These are phyloP conservation scores for Deinandra increscens DNA, from an alignment of 129 eudicot species.

Conservation along the genomic window DNA sequence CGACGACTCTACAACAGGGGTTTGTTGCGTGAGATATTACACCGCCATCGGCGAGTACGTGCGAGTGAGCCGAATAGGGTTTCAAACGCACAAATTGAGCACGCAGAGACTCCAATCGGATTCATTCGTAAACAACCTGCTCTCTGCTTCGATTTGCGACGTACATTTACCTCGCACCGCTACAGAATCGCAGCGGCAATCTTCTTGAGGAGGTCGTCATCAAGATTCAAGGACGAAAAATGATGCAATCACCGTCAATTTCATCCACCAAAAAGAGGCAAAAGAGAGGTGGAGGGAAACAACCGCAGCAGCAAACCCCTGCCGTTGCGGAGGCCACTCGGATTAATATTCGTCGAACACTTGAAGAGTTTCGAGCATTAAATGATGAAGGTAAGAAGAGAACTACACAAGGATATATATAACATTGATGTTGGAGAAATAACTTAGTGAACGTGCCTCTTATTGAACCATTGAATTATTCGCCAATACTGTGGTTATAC, in stretches of 20 bases:
- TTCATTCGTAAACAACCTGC: too few species aligned
- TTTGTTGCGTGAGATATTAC: too few species aligned
- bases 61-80: too few species aligned
- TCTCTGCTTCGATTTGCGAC: constrained; percentile 4
- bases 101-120: not conserved
- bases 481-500: not conserved
- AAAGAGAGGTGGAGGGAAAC: constrained; percentile 29
- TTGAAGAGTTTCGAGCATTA: constrained; percentile 52
- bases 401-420: not conserved
- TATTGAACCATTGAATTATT: not conserved
- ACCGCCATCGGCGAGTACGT: too few species aligned
- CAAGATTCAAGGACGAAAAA: constrained; percentile 17
- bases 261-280: constrained; percentile 33
- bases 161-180: too few species aligned
- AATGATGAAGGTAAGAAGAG: constrained; percentile 19
- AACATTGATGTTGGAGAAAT: not conserved
- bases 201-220: not conserved
- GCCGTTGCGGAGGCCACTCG: constrained; percentile 44
- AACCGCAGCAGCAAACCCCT: constrained; percentile 9
- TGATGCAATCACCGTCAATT: constrained; percentile 14
- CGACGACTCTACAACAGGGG: too few species aligned
- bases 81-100: constrained; percentile 26
- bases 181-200: not conserved
- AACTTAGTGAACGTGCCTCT: not conserved
- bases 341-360: constrained; percentile 45